Evolutionary conservation across 2,329 filamentous ascomycete species (phyloP).

Genomic region (Gaeumannomyces tritici): DNA sequence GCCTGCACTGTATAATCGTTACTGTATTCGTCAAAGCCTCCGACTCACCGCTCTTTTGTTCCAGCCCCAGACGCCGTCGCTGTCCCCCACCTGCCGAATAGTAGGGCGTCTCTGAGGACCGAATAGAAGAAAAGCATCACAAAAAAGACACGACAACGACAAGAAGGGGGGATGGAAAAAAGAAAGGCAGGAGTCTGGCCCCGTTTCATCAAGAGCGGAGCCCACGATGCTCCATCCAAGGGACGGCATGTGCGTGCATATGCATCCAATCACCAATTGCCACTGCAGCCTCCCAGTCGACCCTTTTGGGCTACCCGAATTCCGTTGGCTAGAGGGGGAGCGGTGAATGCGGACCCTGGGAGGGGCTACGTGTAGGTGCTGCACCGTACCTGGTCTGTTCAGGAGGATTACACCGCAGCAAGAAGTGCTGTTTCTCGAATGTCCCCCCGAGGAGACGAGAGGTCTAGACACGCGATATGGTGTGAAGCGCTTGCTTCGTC

Average conservation of each 20-base stretch:
- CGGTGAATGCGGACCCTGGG: not conserved
- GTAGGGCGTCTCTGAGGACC: not conserved
- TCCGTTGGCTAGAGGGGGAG: not conserved
- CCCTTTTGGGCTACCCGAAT: not conserved
- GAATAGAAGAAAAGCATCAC: not conserved
- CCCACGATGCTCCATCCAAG: not conserved
- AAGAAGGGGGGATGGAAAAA: not conserved
- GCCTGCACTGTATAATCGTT: not conserved
- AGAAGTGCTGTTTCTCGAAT: not conserved
- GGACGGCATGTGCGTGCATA: not conserved
- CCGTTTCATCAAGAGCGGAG: not conserved
- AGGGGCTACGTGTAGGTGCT: not conserved
- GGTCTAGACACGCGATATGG: not conserved
- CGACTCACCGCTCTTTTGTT: not conserved
- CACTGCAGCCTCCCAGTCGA: not conserved
- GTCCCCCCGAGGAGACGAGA: too few relatives aligned
- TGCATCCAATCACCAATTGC: not conserved
- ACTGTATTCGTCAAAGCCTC: not conserved
- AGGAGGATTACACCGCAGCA: not conserved
- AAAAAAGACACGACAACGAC: not conserved
- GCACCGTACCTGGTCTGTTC: not conserved
- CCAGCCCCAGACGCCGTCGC: not conserved
- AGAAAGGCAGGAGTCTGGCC: not conserved
- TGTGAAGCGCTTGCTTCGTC: not conserved
- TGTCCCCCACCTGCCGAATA: not conserved